Evolutionary conservation across 1,284 basidiomycete species (phyloP).

Genomic region (Stereum hirsutum): DNA sequence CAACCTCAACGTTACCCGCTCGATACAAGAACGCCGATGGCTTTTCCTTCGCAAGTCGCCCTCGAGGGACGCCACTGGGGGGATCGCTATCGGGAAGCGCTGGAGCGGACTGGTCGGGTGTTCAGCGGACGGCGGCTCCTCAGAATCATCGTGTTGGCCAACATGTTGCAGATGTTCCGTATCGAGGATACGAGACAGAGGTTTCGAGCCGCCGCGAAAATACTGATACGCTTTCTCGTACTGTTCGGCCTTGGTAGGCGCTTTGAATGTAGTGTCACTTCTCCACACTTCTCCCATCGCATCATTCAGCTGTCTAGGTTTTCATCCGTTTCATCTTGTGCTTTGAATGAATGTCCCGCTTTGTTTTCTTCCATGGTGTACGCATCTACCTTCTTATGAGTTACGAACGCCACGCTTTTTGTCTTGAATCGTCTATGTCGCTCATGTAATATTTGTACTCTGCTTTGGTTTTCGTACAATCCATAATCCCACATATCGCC

Average conservation of each 20-base stretch:
- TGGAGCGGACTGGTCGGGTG: neutral
- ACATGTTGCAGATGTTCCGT: neutral
- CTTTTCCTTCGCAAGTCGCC: constrained; percentile 7
- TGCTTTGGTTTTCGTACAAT: no score
- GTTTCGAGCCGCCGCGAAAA: no score
- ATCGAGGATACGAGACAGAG: neutral
- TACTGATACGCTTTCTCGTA: neutral
- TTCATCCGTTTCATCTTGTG: neutral
- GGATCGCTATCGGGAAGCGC: constrained; percentile 1
- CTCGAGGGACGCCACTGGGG: constrained; percentile 10
- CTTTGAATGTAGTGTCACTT: neutral
- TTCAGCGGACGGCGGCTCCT: neutral
- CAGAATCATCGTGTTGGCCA: neutral
- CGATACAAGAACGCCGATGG: constrained; percentile 12
- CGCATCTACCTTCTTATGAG: no score
- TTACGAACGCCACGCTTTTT: neutral
- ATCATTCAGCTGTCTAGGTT: neutral
- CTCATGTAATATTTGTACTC: neutral
- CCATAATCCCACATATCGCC: no score
- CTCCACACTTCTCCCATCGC: no score
- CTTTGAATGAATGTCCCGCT: neutral
- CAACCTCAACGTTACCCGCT: constrained; percentile 10
- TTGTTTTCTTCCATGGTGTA: neutral
- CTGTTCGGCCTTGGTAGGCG: neutral
- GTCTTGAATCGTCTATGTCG: neutral